Percentiles rank a stretch among this genome's conserved stretches.
Conservation (phyloP, 257 asterid genomes). For the Penstemon barbatus region DNA sequence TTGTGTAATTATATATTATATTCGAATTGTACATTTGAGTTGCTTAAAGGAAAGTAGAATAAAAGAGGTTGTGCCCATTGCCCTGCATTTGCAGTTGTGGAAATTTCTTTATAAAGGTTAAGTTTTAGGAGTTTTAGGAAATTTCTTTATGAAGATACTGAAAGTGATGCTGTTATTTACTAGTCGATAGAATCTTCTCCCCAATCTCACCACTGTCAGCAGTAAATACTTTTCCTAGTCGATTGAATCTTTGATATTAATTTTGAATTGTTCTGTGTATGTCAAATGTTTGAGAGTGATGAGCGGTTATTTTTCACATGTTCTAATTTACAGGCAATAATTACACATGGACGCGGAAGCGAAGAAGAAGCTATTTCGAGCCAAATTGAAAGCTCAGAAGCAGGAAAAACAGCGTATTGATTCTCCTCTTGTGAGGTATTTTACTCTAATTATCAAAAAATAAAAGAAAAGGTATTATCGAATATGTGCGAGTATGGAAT, state of each 20-base stretch:
- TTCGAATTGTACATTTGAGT: constrained; percentile 8
- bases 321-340: background rate
- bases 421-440: constrained; percentile 85
- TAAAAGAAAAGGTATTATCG: too few species aligned
- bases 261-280: too few species aligned
- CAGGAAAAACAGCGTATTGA: constrained; percentile 72
- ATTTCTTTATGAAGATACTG: too few species aligned
- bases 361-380: constrained; percentile 65
- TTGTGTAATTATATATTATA: constrained; percentile 1
- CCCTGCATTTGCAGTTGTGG: constrained; percentile 11
- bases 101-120: constrained; percentile 9
- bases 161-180: too few species aligned
- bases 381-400: constrained; percentile 68
- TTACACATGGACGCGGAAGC: constrained; percentile 63
- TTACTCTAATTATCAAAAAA: background rate
- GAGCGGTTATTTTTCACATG: too few species aligned
- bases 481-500: too few species aligned
- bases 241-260: too few species aligned
- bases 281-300: too few species aligned
- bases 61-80: background rate
- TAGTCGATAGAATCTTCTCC: too few species aligned
- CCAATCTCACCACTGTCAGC: too few species aligned
- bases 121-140: background rate
- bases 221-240: too few species aligned
- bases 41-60: background rate